Evolutionary conservation across 805 yeast species (phyloP), one percentile per base, ranked within the genome.

Genomic region (Wickerhamomyces pijperi): DNA sequence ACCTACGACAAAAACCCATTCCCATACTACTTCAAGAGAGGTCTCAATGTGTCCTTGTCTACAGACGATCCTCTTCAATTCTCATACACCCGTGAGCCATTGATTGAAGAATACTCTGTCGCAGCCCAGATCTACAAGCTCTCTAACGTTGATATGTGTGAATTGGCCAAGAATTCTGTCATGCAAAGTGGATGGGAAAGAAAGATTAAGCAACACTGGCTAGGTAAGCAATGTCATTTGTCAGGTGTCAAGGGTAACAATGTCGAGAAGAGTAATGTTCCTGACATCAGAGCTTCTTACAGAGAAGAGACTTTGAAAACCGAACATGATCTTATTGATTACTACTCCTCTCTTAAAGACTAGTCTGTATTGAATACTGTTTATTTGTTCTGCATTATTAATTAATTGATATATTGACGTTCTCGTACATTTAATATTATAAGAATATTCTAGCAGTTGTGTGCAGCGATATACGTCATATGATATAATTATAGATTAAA

Each of bases 31-130:
- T 94, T 90, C 71, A 82, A 81, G 54, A 78, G 92, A 55, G 99
- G 99, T 2, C 67, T 92, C 57, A 90, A 90, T 53, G 96, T 92
- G 32, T 86, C 97, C 0, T 65, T 92, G 40, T 88, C 97, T 0
- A 87, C 97, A 0, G 99, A 92, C 61, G 99, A 92, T 65, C 99
- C 99, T 6, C 68, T 92, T 38, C 99, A 94, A 63, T 92, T 92
- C 57, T 83, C 97, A 0, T 92, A 87, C 63, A 92, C 99, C 25
- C 78, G 94, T 54, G 99, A 92, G 56, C 97, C 99, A 14, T 70
- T 92, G 53, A 92, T 92, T 49, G 98, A 92, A 60, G 98, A 92
- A 60, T 92, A 88, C 58, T 85, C 96, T 2, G 97, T 92, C 23
- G 98, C 98, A 6, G 97, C 97, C 0, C 97, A 92, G 61, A 92